These are phyloP conservation scores for Vitis hybrid DNA, from an alignment of 177 flowering plant genomes.

Conservation along the genomic window DNA sequence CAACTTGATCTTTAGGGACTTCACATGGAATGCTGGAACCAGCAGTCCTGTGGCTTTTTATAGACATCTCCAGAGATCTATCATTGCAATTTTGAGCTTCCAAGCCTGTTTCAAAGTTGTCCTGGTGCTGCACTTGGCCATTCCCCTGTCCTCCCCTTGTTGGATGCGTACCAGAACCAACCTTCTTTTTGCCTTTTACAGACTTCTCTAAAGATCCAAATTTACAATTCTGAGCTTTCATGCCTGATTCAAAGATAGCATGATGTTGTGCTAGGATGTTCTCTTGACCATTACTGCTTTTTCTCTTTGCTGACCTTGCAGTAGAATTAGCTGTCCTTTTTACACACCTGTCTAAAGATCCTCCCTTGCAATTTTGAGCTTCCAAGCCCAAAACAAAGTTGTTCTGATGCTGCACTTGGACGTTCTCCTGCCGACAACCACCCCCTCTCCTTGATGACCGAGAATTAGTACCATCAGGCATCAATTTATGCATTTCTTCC, in stretches of 20 bases:
- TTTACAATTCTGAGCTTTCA: background rate
- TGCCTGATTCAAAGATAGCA: constrained; percentile 1
- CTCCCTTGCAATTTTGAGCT: background rate
- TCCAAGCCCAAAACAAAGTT: constrained; percentile 9
- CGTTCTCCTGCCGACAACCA: constrained; percentile 1
- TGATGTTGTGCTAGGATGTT: background rate
- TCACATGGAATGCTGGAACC: constrained; percentile 1
- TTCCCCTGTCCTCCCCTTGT: constrained; percentile 7
- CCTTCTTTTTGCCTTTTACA: background rate
- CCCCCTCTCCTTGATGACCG: constrained; percentile 16
- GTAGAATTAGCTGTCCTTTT: background rate
- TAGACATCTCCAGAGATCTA: background rate
- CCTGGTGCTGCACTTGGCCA: constrained; percentile 10
- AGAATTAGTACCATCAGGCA: constrained; percentile 10
- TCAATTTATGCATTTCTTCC: constrained; percentile 36
- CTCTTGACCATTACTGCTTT: constrained; percentile 6
- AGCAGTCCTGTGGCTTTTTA: constrained; percentile 9
- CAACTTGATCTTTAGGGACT: constrained; percentile 7
- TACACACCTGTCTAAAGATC: too few species aligned
- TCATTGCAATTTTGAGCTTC: constrained; percentile 17
- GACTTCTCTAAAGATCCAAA: background rate
- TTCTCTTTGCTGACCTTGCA: constrained; percentile 2
- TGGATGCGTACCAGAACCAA: background rate
- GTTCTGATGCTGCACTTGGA: constrained; percentile 10
- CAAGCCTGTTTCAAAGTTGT: constrained; percentile 18